Base-by-base conservation (phyloP, 257 asterid genomes). In the Lavandula angustifolia region DNA sequence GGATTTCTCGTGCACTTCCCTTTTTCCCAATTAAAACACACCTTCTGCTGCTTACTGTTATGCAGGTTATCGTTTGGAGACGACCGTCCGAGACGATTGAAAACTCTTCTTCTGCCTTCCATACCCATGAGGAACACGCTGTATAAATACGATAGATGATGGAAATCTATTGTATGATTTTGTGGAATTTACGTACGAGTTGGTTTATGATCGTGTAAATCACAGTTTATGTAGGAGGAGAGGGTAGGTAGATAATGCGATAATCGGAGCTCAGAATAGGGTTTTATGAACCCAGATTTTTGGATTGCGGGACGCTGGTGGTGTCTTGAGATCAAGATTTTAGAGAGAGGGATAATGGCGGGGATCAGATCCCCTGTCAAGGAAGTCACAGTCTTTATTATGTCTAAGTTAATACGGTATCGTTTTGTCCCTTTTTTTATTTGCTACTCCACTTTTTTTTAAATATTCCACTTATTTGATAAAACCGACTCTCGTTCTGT, bases 1-100 rank as follows among this genome's bases (percentile, higher is more conserved):
- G 95, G 95, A 68, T 2, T 74, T 62, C 96, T 78, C 17, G 66
- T 80, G 73, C 99, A 94, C 85, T 82, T 86, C 1, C 99, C 99
- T 57, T 83, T 90, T 61, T 88, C 76, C 99, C 99, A 90, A 71
- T 78, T 70, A 73, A 50, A 79, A 55, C 98, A 94, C 5, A 94
- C 96, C 72, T 84, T 90, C 59, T 65, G 90, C 68, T 84, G 87
- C 73, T 66, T 63, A 63, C 74, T 76, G 32, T 43, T 78, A 32
- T 67, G 80, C 61, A 64, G 60, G 73, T 51, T 77, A 37, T 81
- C 83, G 54, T 38, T 58, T 42, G 88, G 77, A 37, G 87, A 70
- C 13, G 84, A 85, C 7, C 84, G 89, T 0, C 97, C 96, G 4
- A 85, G 77, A 35, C 95, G 72, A 17, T 82, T 75, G 51, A 81